phyloP scores from a whole-genome alignment of 2,329 filamentous ascomycete genomes.

The Corynespora cassiicola region DNA sequence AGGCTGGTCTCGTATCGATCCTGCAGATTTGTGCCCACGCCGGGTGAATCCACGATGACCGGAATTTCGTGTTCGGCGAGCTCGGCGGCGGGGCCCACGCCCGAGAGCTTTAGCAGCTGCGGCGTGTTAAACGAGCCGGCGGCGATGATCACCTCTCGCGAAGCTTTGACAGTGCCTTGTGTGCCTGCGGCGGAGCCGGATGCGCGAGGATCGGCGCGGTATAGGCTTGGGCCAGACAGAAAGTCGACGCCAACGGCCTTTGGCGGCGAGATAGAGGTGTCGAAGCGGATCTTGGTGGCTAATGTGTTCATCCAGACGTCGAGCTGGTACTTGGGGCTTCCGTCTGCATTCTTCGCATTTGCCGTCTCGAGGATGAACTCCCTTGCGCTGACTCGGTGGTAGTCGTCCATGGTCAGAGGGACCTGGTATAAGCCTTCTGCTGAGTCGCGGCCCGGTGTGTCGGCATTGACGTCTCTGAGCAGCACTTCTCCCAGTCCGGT shows the following conservation, averaged over 20 bases:
- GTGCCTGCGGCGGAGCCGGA: conserved; percentile 1
- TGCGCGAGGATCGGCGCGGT: conserved; percentile 38
- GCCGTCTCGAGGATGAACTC: conserved; percentile 58
- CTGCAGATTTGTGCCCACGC: conserved; percentile 68
- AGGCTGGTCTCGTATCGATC: conserved; percentile 61
- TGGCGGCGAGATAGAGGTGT: conserved; percentile 61
- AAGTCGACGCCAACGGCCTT: conserved; percentile 50
- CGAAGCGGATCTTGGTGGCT: conserved; percentile 69
- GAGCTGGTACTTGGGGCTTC: conserved; percentile 59
- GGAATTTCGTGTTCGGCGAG: conserved; percentile 59
- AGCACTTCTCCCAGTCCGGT: conserved; percentile 53
- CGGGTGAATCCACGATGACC: conserved; percentile 60
- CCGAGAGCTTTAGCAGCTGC: conserved; percentile 67
- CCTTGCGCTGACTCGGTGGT: conserved; percentile 58
- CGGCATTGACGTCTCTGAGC: conserved; percentile 57
- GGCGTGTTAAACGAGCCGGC: conserved; percentile 64
- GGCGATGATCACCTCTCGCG: conserved; percentile 9
- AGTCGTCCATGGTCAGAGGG: conserved; percentile 56
- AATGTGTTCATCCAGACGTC: conserved; percentile 64
- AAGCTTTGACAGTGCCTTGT: conserved; percentile 4
- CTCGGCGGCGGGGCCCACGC: conserved; percentile 61
- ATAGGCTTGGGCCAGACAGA: conserved; percentile 41
- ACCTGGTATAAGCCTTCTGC: conserved; percentile 60
- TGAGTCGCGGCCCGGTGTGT: conserved; percentile 50
- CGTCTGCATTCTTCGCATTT: conserved; percentile 54